Percentiles rank a stretch among this genome's conserved stretches.
phyloP scores from a whole-genome alignment of 306 rosid species.

The Begonia fuchsioides region DNA sequence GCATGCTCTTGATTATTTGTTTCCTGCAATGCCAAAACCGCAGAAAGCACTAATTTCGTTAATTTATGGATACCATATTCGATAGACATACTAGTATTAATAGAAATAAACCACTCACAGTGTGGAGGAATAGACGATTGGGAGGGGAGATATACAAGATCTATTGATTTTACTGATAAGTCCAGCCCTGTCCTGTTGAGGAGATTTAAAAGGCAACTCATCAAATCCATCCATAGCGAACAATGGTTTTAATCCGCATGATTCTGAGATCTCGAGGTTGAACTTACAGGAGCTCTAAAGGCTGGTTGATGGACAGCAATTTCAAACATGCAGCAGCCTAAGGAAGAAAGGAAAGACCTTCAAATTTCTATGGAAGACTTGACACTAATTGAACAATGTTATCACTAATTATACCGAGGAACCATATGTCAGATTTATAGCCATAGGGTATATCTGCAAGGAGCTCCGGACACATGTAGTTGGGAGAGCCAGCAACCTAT shows the following conservation, averaged over 20 bases:
- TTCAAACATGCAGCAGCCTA: conserved; percentile 97
- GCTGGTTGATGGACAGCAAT: conserved; percentile 87
- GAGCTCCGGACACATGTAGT: conserved; percentile 93
- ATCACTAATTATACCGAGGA: conserved; percentile 53
- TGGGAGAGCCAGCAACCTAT: conserved; percentile 85
- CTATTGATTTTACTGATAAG: conserved; percentile 86
- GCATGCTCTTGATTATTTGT: conserved; percentile 89
- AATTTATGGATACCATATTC: neutral
- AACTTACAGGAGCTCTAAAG: conserved; percentile 85
- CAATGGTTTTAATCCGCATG: conserved; percentile 1
- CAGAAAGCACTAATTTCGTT: no score
- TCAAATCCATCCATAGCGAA: no score
- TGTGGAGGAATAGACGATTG: conserved; percentile 79
- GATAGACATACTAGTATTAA: neutral
- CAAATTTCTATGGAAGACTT: conserved; percentile 15
- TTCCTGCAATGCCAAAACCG: conserved; percentile 33
- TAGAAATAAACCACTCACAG: conserved; percentile 41
- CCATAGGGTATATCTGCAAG: conserved; percentile 81
- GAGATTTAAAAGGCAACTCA: no score
- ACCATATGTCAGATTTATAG: conserved; percentile 93
- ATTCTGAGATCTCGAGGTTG: conserved; percentile 9
- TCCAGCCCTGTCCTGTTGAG: conserved; percentile 78
- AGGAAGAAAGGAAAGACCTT: conserved; percentile 11
- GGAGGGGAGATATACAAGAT: conserved; percentile 80
- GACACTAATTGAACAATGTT: neutral